Evolutionary conservation across 1,139 yeast genomes (phyloP).

Genomic region (Lodderomyces margitis): DNA sequence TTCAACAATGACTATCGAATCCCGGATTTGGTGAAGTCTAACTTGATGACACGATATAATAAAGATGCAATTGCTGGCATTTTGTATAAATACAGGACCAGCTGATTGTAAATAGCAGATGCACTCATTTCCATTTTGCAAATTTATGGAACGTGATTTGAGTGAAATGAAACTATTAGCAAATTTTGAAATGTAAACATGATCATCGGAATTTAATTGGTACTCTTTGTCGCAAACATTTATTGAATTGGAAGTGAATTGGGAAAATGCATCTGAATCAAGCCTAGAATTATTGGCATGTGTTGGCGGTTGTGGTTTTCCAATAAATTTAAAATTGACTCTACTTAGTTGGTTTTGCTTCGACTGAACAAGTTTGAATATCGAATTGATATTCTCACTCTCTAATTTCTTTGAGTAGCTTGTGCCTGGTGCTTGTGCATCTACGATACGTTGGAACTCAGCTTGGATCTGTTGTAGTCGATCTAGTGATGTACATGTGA

Average conservation of each 20-base stretch:
- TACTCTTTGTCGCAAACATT: background rate
- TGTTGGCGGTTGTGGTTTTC: constrained; percentile 11
- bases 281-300: background rate
- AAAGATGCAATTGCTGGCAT: constrained; percentile 24
- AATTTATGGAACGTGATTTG: constrained; percentile 4
- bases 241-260: background rate
- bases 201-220: background rate
- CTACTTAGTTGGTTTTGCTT: constrained; percentile 9
- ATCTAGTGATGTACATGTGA: constrained; percentile 2
- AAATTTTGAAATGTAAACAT: background rate
- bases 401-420: constrained; percentile 8
- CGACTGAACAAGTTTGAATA: constrained; percentile 8
- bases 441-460: background rate
- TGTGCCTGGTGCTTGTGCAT: background rate
- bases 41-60: constrained; percentile 39
- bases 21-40: constrained; percentile 31
- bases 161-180: background rate
- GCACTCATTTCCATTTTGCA: constrained; percentile 4
- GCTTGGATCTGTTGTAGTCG: constrained; percentile 1
- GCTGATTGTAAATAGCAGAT: background rate
- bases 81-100: constrained; percentile 12
- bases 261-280: background rate
- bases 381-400: constrained; percentile 6
- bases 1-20: constrained; percentile 22
- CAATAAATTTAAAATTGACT: constrained; percentile 9